A percentile compares a stretch with the other conserved stretches of the same genome.
These are phyloP conservation scores for Asterochloris sp. DNA, from an alignment of 139 green algal genomes.

Conservation along the genomic window DNA sequence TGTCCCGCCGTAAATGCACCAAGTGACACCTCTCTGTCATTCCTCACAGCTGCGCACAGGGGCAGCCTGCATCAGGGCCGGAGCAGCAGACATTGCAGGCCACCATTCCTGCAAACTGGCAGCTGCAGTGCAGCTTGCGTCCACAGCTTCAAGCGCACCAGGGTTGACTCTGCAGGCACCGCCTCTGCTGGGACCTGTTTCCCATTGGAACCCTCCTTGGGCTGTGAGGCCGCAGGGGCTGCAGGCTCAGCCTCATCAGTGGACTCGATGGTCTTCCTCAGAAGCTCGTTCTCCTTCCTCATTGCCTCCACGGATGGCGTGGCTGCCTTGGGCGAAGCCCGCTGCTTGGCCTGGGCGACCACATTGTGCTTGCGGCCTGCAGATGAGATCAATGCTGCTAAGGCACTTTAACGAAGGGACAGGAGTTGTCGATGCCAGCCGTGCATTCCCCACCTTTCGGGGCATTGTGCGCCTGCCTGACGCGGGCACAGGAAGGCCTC, in stretches of 20 bases:
- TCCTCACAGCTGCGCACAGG: no score
- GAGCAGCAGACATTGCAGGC: neutral
- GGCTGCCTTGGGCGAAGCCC: no score
- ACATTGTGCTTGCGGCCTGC: no score
- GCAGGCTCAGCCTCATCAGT: conserved; percentile 24
- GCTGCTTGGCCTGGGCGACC: no score
- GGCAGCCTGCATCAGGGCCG: neutral
- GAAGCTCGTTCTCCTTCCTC: conserved; percentile 70
- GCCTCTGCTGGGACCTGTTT: neutral
- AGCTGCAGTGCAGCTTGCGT: neutral
- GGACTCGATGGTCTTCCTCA: conserved; percentile 55
- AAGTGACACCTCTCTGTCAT: no score
- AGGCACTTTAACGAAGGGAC: no score
- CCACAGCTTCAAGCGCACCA: neutral
- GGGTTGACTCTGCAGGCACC: neutral
- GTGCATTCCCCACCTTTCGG: no score
- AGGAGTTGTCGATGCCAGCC: no score
- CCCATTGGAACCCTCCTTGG: neutral
- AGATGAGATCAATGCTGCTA: no score
- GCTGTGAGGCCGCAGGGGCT: conserved; percentile 10
- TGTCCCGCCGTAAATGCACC: no score
- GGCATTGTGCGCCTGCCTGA: no score
- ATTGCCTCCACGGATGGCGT: conserved; percentile 53
- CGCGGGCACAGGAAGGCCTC: no score
- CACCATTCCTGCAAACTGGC: neutral